phyloP scores from a whole-genome alignment of 345 rosid species.

The Eucalyptus victrix region DNA sequence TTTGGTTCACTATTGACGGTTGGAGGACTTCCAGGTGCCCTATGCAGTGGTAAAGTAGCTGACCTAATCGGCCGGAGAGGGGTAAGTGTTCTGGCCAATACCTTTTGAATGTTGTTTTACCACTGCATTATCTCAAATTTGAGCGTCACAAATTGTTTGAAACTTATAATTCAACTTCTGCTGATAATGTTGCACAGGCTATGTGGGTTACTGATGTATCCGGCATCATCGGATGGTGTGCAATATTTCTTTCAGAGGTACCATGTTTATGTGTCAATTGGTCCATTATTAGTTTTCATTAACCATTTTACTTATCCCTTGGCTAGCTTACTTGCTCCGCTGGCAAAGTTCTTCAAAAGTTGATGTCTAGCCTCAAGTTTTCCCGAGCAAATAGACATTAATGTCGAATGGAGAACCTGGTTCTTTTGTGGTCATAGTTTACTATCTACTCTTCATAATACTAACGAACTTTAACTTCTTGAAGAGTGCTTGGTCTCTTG shows the following conservation, averaged over 20 bases:
- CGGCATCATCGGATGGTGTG: slow-evolving; percentile 33
- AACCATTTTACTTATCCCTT: background rate
- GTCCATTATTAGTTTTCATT: background rate
- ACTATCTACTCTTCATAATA: background rate
- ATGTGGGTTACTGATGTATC: slow-evolving; percentile 24
- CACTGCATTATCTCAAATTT: background rate
- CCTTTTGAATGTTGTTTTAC: background rate
- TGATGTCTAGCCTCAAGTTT: background rate
- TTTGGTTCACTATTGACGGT: slow-evolving; percentile 45
- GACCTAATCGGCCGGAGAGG: slow-evolving; percentile 29
- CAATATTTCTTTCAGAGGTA: slow-evolving; percentile 48
- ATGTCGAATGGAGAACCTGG: background rate
- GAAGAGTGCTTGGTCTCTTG: slow-evolving; percentile 24
- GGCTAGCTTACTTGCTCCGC: background rate
- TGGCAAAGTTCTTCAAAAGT: background rate
- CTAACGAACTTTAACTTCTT: background rate
- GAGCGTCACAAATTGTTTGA: background rate
- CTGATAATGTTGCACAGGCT: slow-evolving; percentile 13
- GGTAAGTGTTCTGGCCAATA: slow-evolving; percentile 1
- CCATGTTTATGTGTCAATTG: background rate
- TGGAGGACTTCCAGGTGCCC: slow-evolving; percentile 47
- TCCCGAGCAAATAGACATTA: background rate
- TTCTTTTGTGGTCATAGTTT: background rate
- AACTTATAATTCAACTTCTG: background rate
- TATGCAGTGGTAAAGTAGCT: slow-evolving; percentile 26